These are phyloP conservation scores for Aspergillus texensis DNA, from an alignment of 2,329 filamentous ascomycete species.

Conservation along the genomic window DNA sequence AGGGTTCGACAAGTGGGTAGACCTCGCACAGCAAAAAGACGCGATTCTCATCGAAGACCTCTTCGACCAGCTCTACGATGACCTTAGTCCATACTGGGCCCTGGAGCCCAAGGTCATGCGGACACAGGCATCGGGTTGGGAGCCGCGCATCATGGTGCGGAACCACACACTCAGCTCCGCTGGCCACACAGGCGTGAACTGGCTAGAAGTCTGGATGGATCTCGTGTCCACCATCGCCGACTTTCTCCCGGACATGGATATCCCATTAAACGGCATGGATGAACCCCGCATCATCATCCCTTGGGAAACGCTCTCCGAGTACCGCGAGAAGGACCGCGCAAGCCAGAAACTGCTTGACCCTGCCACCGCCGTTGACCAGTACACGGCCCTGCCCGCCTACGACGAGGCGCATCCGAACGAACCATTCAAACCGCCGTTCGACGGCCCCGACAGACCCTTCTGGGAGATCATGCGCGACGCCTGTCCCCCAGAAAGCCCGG, in stretches of 20 bases:
- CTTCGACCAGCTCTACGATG: conserved; percentile 56
- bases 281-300: conserved; percentile 51
- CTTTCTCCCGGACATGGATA: conserved; percentile 49
- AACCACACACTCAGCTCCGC: conserved; percentile 40
- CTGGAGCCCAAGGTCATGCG: conserved; percentile 46
- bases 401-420: conserved; percentile 11
- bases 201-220: conserved; percentile 47
- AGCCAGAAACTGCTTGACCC: conserved; percentile 13
- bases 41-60: conserved; percentile 53
- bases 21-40: conserved; percentile 45
- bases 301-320: conserved; percentile 48
- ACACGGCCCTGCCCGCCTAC: conserved; percentile 12
- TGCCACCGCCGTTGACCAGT: conserved; percentile 8
- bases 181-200: conserved; percentile 32
- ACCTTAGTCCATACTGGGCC: conserved; percentile 54
- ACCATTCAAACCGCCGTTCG: conserved; percentile 9
- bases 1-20: neutral
- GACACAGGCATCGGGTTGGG: conserved; percentile 41
- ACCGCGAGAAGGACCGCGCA: conserved; percentile 36
- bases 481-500: conserved; percentile 32
- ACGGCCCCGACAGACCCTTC: conserved; percentile 31
- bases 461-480: conserved; percentile 48
- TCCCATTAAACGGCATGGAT: conserved; percentile 54
- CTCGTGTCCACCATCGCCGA: conserved; percentile 41
- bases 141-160: conserved; percentile 44